A percentile compares a stretch with the other conserved stretches of the same genome.
phyloP scores from a whole-genome alignment of 1,284 basidiomycete genomes.

The Golubevia pallescens region DNA sequence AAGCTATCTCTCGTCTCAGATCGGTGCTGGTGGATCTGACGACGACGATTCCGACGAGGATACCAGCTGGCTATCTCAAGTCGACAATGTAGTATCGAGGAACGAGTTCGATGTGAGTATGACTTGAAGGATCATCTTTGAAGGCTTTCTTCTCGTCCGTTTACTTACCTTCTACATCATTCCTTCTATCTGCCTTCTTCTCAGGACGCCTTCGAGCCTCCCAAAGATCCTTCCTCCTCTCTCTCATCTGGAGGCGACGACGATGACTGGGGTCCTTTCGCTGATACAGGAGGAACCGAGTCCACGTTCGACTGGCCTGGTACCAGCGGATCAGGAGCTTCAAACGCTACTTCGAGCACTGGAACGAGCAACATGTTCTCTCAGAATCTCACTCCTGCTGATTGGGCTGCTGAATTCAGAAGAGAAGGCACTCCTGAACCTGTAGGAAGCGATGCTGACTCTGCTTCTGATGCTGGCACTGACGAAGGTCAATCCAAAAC shows the following conservation, averaged over 20 bases:
- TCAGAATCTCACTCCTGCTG: slow-evolving; percentile 57
- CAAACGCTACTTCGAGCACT: slow-evolving; percentile 1
- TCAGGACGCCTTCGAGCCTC: slow-evolving; percentile 24
- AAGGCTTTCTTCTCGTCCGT: neutral
- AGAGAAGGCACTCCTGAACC: slow-evolving; percentile 23
- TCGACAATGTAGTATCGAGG: slow-evolving; percentile 10
- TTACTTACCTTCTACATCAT: neutral
- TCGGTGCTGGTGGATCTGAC: slow-evolving; percentile 36
- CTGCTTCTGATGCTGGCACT: slow-evolving; percentile 24
- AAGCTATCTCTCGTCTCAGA: slow-evolving; percentile 61
- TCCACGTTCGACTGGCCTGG: slow-evolving; percentile 14
- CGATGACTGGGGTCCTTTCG: slow-evolving; percentile 62
- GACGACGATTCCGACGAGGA: slow-evolving; percentile 59
- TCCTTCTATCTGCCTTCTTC: neutral
- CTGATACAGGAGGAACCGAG: slow-evolving; percentile 20
- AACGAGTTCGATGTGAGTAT: slow-evolving; percentile 34
- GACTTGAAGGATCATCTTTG: neutral
- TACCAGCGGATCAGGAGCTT: slow-evolving; percentile 11
- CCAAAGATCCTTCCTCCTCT: slow-evolving; percentile 2
- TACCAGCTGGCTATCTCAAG: slow-evolving; percentile 38
- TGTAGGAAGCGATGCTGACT: slow-evolving; percentile 29
- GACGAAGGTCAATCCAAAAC: slow-evolving; percentile 6
- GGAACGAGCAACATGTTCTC: slow-evolving; percentile 24
- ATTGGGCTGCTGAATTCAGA: slow-evolving; percentile 57
- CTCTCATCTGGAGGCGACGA: slow-evolving; percentile 22